Percentiles rank a stretch among this genome's conserved stretches.
Evolutionary conservation across 441 rosid genomes (phyloP).

Genomic region (Kokia cookei): DNA sequence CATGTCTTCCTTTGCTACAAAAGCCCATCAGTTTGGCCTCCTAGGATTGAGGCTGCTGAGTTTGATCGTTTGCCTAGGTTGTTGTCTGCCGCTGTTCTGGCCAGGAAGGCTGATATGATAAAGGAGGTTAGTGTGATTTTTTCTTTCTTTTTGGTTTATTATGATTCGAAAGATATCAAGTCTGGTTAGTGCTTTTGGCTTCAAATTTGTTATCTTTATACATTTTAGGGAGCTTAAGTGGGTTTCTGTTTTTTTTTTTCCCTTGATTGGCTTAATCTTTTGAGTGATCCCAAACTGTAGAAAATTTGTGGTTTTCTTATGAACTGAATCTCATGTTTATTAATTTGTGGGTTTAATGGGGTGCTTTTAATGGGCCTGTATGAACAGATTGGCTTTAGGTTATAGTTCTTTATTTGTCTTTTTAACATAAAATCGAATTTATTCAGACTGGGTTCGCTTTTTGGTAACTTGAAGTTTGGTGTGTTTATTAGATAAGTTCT

Average conservation of each 20-base stretch:
- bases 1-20: conserved; percentile 93
- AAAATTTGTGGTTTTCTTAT: background rate
- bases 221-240: conserved; percentile 6
- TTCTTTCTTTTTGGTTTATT: background rate
- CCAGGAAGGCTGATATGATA: conserved; percentile 65
- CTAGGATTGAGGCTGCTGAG: conserved; percentile 98
- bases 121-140: conserved; percentile 44
- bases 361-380: background rate
- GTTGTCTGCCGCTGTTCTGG: conserved; percentile 76
- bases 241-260: background rate
- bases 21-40: conserved; percentile 92
- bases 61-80: conserved; percentile 97
- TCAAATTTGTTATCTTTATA: background rate
- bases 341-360: background rate
- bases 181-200: background rate
- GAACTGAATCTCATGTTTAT: background rate
- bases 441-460: background rate
- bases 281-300: background rate
- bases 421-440: background rate
- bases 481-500: too few relatives aligned
- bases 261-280: background rate
- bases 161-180: background rate
- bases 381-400: background rate
- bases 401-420: background rate
- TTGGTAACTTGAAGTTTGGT: background rate